phyloP scores from a whole-genome alignment of 108 stramenopile species.

The Cyclotella sp. region DNA sequence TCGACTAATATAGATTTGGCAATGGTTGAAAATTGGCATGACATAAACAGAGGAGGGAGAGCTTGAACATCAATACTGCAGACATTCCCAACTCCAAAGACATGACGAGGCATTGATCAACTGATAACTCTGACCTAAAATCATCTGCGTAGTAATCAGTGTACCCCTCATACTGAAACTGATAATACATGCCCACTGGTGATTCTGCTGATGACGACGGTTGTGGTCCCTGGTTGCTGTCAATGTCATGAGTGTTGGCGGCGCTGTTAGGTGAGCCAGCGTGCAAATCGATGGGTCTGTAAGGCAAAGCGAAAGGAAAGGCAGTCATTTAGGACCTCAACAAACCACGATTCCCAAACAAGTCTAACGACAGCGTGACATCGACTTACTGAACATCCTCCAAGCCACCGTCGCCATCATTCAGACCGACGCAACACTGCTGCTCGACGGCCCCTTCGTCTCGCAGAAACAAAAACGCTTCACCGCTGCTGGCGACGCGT shows the following conservation, averaged over 20 bases:
- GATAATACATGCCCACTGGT: conserved; percentile 4
- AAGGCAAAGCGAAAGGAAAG: neutral
- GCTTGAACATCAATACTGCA: neutral
- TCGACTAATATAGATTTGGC: neutral
- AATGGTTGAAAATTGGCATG: neutral
- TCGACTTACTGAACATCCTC: neutral
- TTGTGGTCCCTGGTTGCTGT: neutral
- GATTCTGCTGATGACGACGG: too few relatives aligned
- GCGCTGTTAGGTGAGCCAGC: neutral
- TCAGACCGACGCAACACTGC: neutral
- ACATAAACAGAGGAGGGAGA: neutral
- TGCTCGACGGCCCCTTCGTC: neutral
- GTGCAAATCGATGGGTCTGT: neutral
- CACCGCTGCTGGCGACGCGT: neutral
- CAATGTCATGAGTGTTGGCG: neutral
- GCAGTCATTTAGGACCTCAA: neutral
- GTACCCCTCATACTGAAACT: conserved; percentile 54
- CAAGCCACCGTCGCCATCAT: neutral
- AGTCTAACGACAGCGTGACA: neutral
- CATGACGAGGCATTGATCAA: neutral
- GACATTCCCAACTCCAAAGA: neutral
- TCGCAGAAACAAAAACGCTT: neutral
- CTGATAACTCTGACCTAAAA: conserved; percentile 8
- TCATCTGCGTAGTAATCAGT: conserved; percentile 49
- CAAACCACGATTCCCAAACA: neutral